phyloP scores from a whole-genome alignment of 2,329 filamentous ascomycete species.

The Pseudogymnoascus pannorum region DNA sequence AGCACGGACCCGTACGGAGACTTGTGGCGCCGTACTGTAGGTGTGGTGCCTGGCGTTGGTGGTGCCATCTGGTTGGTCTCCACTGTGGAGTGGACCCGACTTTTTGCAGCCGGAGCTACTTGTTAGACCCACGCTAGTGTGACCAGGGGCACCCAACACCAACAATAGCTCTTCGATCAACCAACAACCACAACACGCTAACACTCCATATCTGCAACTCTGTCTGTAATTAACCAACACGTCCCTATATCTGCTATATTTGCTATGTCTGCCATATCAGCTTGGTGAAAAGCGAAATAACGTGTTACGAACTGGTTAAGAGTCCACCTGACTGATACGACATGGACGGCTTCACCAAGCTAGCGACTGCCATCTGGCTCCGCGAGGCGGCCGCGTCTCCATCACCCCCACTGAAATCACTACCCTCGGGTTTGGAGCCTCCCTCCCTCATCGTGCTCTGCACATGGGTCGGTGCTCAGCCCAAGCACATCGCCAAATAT shows the following conservation, averaged over 20 bases:
- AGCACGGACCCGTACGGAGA: too few relatives aligned
- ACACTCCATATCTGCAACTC: too few relatives aligned
- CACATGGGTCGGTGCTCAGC: constrained; percentile 49
- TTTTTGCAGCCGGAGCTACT: too few relatives aligned
- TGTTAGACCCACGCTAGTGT: too few relatives aligned
- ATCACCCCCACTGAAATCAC: background rate
- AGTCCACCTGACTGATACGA: background rate
- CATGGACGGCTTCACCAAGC: background rate
- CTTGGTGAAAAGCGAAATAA: background rate
- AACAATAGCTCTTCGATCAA: too few relatives aligned
- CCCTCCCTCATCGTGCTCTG: constrained; percentile 39
- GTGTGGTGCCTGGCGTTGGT: too few relatives aligned
- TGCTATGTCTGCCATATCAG: background rate
- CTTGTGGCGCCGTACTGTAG: too few relatives aligned
- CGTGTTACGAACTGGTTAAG: background rate
- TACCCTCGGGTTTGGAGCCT: background rate
- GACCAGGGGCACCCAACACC: too few relatives aligned
- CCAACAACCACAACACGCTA: too few relatives aligned
- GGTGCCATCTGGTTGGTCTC: too few relatives aligned
- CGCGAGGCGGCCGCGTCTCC: background rate
- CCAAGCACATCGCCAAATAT: constrained; percentile 50
- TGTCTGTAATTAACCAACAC: too few relatives aligned
- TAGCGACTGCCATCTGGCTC: background rate
- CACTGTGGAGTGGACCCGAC: too few relatives aligned
- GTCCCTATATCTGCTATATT: background rate